phyloP scores from a whole-genome alignment of 2,329 filamentous ascomycete genomes.

The Aureobasidium sp. region DNA sequence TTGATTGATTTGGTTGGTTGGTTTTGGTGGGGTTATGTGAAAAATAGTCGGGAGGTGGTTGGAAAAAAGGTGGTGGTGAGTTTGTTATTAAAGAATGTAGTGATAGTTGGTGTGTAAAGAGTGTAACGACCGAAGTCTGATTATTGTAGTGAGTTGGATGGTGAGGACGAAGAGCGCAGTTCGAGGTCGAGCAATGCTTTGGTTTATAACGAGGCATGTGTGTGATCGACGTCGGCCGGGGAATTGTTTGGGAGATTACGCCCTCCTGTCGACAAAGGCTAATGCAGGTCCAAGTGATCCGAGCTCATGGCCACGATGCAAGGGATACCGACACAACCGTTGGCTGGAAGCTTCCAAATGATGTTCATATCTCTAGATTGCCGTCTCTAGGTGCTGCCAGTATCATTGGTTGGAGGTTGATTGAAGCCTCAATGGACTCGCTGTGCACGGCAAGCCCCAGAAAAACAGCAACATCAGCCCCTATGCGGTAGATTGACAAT shows the following conservation, averaged over 20 bases:
- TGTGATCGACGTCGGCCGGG: not conserved
- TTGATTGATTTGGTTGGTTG: conserved; percentile 18
- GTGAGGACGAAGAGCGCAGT: not conserved
- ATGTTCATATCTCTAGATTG: conserved; percentile 6
- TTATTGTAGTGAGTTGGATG: conserved; percentile 9
- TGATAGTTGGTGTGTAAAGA: conserved; percentile 20
- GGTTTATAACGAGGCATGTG: not conserved
- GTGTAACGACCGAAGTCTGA: conserved; percentile 26
- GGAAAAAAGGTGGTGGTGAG: conserved; percentile 15
- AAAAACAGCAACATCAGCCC: not conserved
- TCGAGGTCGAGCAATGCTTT: not conserved
- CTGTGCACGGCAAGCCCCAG: not conserved
- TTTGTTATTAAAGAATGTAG: conserved; percentile 16
- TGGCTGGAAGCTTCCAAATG: conserved; percentile 10
- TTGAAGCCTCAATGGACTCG: not conserved
- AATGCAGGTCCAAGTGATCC: conserved; percentile 7
- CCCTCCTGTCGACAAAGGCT: conserved; percentile 3
- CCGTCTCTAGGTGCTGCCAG: not conserved
- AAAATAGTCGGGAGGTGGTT: conserved; percentile 11
- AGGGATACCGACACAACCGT: conserved; percentile 4
- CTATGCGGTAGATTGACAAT: conserved; percentile 1
- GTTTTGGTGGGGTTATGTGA: conserved; percentile 14
- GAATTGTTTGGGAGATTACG: conserved; percentile 8
- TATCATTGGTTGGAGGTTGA: not conserved
- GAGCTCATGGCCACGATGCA: conserved; percentile 5